Evolutionary conservation across 306 rosid species (phyloP).

Genomic region (Carpinus fangiana): DNA sequence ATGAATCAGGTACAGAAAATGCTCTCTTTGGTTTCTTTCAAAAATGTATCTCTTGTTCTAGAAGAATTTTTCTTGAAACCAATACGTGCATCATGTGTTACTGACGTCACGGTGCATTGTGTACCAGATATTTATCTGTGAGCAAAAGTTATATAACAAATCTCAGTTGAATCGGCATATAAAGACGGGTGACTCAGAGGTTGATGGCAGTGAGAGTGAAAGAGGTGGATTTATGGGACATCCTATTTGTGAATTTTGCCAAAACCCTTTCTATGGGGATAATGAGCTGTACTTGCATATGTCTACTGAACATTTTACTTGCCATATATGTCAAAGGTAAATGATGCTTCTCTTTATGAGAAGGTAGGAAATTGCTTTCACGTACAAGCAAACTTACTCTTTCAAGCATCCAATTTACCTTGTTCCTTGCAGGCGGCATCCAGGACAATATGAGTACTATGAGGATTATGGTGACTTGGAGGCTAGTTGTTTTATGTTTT

Average conservation of each 20-base stretch:
- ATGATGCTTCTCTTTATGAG: neutral
- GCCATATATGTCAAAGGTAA: constrained; percentile 63
- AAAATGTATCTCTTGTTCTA: neutral
- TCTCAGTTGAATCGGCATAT: constrained; percentile 53
- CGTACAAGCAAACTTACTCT: neutral
- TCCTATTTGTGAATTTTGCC: constrained; percentile 59
- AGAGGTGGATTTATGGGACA: constrained; percentile 67
- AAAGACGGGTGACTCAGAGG: constrained; percentile 52
- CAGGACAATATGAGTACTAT: constrained; percentile 50
- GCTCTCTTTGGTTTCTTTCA: no score
- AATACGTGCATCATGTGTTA: neutral
- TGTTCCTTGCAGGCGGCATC: constrained; percentile 45
- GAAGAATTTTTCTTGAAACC: neutral
- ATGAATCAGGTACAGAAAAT: neutral
- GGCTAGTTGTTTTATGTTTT: constrained; percentile 37
- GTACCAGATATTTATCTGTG: constrained; percentile 53
- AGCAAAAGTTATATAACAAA: constrained; percentile 53
- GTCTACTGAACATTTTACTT: constrained; percentile 60
- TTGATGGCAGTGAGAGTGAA: constrained; percentile 64
- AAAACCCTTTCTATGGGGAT: constrained; percentile 56
- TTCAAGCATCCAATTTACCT: neutral
- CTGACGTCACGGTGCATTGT: neutral
- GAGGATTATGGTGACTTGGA: constrained; percentile 59
- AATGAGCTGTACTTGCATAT: constrained; percentile 59
- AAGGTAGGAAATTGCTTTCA: neutral